Conservation (phyloP, 1,284 basidiomycete species). For the Microbotryum violaceum region DNA sequence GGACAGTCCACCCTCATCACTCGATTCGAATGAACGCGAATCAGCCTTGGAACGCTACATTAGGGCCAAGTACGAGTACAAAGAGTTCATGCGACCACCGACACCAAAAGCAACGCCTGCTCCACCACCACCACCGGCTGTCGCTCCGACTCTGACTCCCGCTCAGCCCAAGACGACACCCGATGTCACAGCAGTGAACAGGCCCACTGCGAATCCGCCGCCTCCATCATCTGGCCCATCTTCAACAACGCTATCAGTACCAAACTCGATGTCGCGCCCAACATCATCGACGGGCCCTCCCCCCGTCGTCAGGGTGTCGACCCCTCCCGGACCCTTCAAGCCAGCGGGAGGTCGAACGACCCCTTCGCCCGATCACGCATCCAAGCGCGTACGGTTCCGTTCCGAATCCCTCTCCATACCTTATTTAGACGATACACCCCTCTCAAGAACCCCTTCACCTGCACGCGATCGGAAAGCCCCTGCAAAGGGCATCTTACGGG, state of each 20-base stretch:
- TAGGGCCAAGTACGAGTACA: slow-evolving; percentile 41
- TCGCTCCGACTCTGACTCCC: background rate
- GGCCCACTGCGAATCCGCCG: background rate
- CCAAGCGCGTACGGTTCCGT: slow-evolving; percentile 1
- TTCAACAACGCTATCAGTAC: background rate
- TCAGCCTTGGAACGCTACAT: slow-evolving; percentile 41
- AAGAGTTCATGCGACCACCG: slow-evolving; percentile 1
- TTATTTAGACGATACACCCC: background rate
- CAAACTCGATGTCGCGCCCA: background rate
- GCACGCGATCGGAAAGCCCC: background rate
- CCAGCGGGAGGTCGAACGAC: slow-evolving; percentile 5
- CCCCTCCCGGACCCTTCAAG: slow-evolving; percentile 1
- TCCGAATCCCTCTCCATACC: slow-evolving; percentile 1
- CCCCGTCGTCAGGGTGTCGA: background rate
- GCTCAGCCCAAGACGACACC: background rate
- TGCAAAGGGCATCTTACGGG: slow-evolving; percentile 8
- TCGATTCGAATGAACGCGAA: slow-evolving; percentile 39
- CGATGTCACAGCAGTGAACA: too few species aligned
- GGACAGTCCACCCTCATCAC: slow-evolving; percentile 38
- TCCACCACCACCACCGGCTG: background rate
- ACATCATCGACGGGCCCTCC: background rate
- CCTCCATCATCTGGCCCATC: background rate
- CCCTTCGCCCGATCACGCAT: slow-evolving; percentile 4
- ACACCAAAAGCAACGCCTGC: background rate
- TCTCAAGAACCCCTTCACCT: slow-evolving; percentile 15